These are phyloP conservation scores for Suaeda aralocaspica DNA, from an alignment of 148 eudicot genomes.

Conservation along the genomic window DNA sequence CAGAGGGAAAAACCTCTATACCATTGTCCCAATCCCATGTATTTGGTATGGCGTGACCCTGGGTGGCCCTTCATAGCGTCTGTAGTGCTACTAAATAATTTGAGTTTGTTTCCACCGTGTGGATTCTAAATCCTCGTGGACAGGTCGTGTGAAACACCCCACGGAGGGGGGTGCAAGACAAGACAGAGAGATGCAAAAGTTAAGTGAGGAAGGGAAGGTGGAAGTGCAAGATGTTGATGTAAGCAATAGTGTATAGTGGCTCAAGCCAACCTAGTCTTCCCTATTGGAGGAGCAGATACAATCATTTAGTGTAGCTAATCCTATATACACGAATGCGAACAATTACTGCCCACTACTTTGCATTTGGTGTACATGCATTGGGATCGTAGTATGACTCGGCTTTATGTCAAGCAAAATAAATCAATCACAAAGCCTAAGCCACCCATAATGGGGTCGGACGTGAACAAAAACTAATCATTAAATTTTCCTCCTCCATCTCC, in stretches of 20 bases:
- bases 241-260: not conserved
- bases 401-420: too few species aligned
- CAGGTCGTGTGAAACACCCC: slow-evolving; percentile 97
- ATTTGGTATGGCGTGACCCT: not conserved
- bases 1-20: not conserved
- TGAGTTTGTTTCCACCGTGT: not conserved
- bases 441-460: too few species aligned
- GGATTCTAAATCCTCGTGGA: slow-evolving; percentile 5
- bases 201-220: slow-evolving; percentile 91
- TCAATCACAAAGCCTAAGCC: too few species aligned
- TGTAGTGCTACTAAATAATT: not conserved
- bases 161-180: slow-evolving; percentile 88
- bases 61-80: not conserved
- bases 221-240: slow-evolving; percentile 28
- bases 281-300: not conserved
- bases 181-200: slow-evolving; percentile 73
- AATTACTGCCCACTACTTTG: too few species aligned
- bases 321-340: too few species aligned
- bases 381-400: too few species aligned
- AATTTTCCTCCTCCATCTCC: too few species aligned
- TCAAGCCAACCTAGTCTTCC: not conserved
- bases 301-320: too few species aligned
- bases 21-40: not conserved
- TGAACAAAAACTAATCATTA: too few species aligned
- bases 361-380: too few species aligned